Evolutionary conservation across 2,329 filamentous ascomycete species (phyloP).

Genomic region (Sarocladium strictum): DNA sequence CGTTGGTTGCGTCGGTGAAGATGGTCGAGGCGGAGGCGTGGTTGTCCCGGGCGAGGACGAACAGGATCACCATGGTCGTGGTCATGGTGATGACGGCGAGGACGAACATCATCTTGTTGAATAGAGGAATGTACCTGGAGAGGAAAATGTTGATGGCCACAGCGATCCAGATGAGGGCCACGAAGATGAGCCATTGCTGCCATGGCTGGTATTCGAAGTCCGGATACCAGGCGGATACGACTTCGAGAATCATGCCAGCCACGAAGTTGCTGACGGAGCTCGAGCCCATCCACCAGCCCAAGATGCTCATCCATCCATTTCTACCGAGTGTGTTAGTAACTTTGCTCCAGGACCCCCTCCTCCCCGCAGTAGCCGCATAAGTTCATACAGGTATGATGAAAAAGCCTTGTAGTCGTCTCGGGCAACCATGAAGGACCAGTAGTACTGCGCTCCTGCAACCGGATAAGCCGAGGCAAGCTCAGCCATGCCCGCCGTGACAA

Average conservation of each 20-base stretch:
- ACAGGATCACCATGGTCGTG: constrained; percentile 1
- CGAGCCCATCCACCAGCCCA: constrained; percentile 17
- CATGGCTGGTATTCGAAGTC: constrained; percentile 50
- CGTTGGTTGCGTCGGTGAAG: background rate
- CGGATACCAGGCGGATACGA: constrained; percentile 27
- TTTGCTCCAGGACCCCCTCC: too few species aligned
- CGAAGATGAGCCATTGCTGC: constrained; percentile 66
- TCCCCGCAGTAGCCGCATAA: background rate
- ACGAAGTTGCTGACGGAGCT: constrained; percentile 19
- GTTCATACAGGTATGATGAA: constrained; percentile 18
- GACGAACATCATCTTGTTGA: constrained; percentile 8
- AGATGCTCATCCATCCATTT: constrained; percentile 17
- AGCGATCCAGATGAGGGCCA: constrained; percentile 51
- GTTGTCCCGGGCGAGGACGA: background rate
- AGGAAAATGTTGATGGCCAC: constrained; percentile 58
- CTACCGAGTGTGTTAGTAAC: background rate
- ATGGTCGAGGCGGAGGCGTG: constrained; percentile 1
- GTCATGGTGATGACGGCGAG: constrained; percentile 7
- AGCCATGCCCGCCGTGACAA: constrained; percentile 21
- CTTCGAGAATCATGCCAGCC: constrained; percentile 17
- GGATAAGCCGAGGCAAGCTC: constrained; percentile 21
- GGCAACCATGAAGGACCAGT: constrained; percentile 20
- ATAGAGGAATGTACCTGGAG: constrained; percentile 6
- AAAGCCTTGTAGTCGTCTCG: constrained; percentile 18
- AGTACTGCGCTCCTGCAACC: constrained; percentile 22